phyloP scores from a whole-genome alignment of 2,329 filamentous ascomycete genomes.

The Pseudogymnoascus verrucosus region DNA sequence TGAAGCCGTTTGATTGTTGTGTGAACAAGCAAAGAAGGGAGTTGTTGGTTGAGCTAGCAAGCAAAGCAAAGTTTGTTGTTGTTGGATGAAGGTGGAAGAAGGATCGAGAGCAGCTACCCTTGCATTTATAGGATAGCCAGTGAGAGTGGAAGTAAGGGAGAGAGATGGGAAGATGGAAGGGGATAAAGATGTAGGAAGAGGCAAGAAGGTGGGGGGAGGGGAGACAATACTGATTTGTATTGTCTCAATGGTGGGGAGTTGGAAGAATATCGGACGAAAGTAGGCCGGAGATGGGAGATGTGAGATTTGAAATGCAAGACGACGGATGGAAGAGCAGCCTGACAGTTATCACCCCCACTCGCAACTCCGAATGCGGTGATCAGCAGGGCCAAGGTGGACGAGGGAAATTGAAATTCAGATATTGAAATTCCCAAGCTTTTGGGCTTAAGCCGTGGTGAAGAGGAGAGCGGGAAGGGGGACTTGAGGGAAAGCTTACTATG shows the following conservation, averaged over 20 bases:
- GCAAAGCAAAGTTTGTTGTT: neutral
- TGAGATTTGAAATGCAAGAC: neutral
- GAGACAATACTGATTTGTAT: neutral
- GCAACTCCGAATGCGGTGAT: neutral
- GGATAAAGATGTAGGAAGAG: neutral
- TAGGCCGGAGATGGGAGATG: neutral
- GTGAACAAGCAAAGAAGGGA: neutral
- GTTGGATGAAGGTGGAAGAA: neutral
- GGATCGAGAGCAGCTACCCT: neutral
- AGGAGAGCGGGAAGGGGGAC: neutral
- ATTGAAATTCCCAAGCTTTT: neutral
- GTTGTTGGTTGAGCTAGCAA: neutral
- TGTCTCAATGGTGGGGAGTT: neutral
- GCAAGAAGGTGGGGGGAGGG: neutral
- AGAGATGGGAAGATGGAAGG: neutral
- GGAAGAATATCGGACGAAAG: neutral
- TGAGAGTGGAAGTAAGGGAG: neutral
- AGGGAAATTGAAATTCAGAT: neutral
- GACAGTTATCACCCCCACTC: neutral
- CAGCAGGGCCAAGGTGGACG: neutral
- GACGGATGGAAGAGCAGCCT: neutral
- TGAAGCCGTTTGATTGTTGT: neutral
- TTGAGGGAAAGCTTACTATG: neutral
- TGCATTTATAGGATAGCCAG: conserved; percentile 5
- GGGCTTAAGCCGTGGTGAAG: neutral